Evolutionary conservation across 306 rosid species (phyloP).

Genomic region (Senna siamea): DNA sequence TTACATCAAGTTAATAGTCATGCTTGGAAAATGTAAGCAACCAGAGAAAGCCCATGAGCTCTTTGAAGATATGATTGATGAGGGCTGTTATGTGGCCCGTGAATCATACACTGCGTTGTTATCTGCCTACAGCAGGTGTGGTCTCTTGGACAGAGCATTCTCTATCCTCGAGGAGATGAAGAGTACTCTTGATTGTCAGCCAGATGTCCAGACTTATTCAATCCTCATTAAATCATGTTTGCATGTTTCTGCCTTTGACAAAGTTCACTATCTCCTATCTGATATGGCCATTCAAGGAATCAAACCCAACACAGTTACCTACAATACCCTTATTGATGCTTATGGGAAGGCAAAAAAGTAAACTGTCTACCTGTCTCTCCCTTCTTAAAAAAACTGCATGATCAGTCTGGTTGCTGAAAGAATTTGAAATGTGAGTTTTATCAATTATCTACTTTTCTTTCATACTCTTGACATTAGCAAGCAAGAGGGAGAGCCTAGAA

Average conservation of each 20-base stretch:
- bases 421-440: slow-evolving; percentile 15
- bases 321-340: slow-evolving; percentile 84
- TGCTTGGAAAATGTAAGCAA: slow-evolving; percentile 97
- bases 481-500: background rate
- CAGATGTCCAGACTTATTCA: slow-evolving; percentile 90
- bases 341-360: slow-evolving; percentile 92
- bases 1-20: slow-evolving; percentile 81
- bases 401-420: slow-evolving; percentile 46
- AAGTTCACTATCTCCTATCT: slow-evolving; percentile 70
- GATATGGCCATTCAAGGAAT: slow-evolving; percentile 75
- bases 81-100: slow-evolving; percentile 68
- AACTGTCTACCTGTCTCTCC: slow-evolving; percentile 33
- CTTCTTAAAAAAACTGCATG: slow-evolving; percentile 34
- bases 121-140: slow-evolving; percentile 89
- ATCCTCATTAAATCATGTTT: slow-evolving; percentile 89
- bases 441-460: slow-evolving; percentile 20
- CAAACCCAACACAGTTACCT: slow-evolving; percentile 84
- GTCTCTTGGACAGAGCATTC: slow-evolving; percentile 80
- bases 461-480: slow-evolving; percentile 15
- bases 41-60: slow-evolving; percentile 81
- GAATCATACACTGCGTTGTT: slow-evolving; percentile 89
- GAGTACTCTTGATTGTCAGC: slow-evolving; percentile 69
- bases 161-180: slow-evolving; percentile 80
- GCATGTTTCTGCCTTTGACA: slow-evolving; percentile 72
- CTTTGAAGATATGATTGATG: slow-evolving; percentile 82